These are phyloP conservation scores for Endoconidiophora polonica DNA, from an alignment of 2,329 filamentous ascomycete species.

Conservation along the genomic window DNA sequence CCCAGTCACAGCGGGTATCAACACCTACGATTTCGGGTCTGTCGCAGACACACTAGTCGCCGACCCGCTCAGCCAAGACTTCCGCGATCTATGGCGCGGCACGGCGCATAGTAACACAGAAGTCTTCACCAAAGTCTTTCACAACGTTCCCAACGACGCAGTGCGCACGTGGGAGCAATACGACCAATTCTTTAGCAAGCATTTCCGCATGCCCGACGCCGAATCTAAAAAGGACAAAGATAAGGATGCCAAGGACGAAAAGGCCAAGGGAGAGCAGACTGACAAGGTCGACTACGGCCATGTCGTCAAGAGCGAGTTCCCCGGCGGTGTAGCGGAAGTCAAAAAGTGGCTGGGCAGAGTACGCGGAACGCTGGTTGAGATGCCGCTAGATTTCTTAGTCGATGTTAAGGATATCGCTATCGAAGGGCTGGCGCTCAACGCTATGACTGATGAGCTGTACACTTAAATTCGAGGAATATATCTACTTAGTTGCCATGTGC, in stretches of 20 bases:
- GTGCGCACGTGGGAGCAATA: constrained; percentile 60
- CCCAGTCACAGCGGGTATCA: constrained; percentile 52
- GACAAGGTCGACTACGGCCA: constrained; percentile 68
- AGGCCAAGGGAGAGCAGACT: constrained; percentile 28
- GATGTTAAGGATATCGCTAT: constrained; percentile 72
- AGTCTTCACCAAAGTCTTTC: constrained; percentile 67
- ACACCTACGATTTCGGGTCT: constrained; percentile 58
- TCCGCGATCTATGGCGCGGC: constrained; percentile 54
- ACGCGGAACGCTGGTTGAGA: constrained; percentile 63
- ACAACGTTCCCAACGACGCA: constrained; percentile 52
- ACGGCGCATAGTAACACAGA: constrained; percentile 67
- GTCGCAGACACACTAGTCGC: constrained; percentile 49
- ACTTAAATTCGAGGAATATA: constrained; percentile 25
- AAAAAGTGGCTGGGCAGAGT: constrained; percentile 53
- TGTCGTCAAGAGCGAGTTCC: constrained; percentile 65
- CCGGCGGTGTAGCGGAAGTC: constrained; percentile 53
- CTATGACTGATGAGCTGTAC: constrained; percentile 56
- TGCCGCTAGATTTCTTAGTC: constrained; percentile 76
- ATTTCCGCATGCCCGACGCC: constrained; percentile 42
- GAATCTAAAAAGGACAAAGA: constrained; percentile 22
- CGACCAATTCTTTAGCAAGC: constrained; percentile 48
- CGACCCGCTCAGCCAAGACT: constrained; percentile 54
- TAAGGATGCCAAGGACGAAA: constrained; percentile 22
- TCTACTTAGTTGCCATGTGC: background rate
- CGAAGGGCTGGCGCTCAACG: constrained; percentile 58